These are phyloP conservation scores for Novakomyces olei DNA, from an alignment of 805 yeast genomes.

Conservation along the genomic window DNA sequence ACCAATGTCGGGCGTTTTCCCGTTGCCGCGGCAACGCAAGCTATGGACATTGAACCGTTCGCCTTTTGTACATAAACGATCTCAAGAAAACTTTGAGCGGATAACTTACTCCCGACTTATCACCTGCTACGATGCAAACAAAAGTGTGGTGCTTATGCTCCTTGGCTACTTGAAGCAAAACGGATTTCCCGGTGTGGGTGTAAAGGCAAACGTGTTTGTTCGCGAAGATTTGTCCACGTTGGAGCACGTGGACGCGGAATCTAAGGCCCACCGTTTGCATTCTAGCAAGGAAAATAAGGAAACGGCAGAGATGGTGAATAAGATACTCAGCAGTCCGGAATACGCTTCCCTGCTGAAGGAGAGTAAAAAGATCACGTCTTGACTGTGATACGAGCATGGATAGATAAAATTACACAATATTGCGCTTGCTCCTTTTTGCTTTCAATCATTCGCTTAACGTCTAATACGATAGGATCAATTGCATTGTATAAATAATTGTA, in stretches of 20 bases:
- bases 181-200: slow-evolving; percentile 60
- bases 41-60: slow-evolving; percentile 85
- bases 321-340: no score
- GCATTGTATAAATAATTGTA: no score
- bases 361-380: no score
- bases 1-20: slow-evolving; percentile 57
- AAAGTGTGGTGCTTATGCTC: slow-evolving; percentile 66
- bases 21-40: slow-evolving; percentile 47
- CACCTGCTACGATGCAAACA: slow-evolving; percentile 62
- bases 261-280: no score
- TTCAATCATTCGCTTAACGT: no score
- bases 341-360: no score
- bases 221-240: background rate
- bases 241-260: background rate
- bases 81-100: slow-evolving; percentile 86
- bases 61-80: slow-evolving; percentile 83
- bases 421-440: no score
- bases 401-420: no score
- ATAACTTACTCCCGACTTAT: slow-evolving; percentile 55
- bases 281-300: no score
- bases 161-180: slow-evolving; percentile 57
- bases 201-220: slow-evolving; percentile 42
- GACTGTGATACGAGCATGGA: no score
- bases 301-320: no score
- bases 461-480: no score